Evolutionary conservation across 2,329 filamentous ascomycete species (phyloP).

Genomic region (Neoascochyta sp.): DNA sequence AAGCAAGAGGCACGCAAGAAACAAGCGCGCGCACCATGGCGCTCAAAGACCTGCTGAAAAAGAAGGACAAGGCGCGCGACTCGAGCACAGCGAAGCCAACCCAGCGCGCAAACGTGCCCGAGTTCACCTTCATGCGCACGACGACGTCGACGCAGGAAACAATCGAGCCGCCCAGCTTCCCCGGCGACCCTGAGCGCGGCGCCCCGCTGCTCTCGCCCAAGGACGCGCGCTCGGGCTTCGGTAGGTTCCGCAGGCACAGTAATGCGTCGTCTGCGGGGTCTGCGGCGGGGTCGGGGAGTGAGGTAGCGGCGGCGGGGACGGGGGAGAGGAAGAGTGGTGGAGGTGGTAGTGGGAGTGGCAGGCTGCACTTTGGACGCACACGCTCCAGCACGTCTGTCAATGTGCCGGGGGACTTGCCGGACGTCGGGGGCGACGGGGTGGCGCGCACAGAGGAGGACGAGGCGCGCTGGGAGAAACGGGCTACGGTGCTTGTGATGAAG

Average conservation of each 20-base stretch:
- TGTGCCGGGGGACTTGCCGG: conserved; percentile 75
- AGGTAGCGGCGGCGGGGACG: conserved; percentile 6
- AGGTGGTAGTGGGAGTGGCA: conserved; percentile 39
- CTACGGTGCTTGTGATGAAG: conserved; percentile 75
- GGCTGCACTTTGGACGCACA: conserved; percentile 62
- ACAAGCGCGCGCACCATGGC: conserved; percentile 50
- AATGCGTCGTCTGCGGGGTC: conserved; percentile 9
- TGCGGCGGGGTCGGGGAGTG: conserved; percentile 1
- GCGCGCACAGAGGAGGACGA: conserved; percentile 44
- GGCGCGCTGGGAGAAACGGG: conserved; percentile 85
- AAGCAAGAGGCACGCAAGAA: too few species aligned
- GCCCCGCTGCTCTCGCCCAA: conserved; percentile 24
- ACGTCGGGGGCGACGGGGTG: conserved; percentile 55
- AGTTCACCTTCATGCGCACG: conserved; percentile 79
- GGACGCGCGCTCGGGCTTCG: conserved; percentile 23
- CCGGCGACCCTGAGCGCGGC: conserved; percentile 39
- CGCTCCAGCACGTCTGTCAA: conserved; percentile 61
- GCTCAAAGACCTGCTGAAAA: conserved; percentile 59
- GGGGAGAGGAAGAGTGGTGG: conserved; percentile 4
- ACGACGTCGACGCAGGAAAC: conserved; percentile 78
- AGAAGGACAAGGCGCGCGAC: conserved; percentile 57
- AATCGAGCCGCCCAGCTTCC: conserved; percentile 64
- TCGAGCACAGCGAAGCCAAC: conserved; percentile 20
- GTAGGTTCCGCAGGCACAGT: conserved; percentile 33
- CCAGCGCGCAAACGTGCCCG: conserved; percentile 39